Evolutionary conservation across 129 eudicot species (phyloP), one percentile per base, ranked within the genome.

Genomic region (Artemisia argyi): DNA sequence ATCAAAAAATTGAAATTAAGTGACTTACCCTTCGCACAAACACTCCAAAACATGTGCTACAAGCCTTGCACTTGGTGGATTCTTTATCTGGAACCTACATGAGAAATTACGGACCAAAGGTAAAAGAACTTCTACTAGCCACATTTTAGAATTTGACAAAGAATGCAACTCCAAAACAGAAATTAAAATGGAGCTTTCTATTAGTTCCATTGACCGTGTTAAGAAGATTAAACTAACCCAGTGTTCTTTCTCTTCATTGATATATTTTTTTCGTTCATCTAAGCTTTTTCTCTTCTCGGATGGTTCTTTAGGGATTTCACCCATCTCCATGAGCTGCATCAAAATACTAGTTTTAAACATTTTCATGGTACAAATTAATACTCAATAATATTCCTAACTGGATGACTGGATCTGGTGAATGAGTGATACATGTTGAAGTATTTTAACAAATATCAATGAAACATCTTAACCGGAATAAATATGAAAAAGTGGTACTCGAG

Each of bases 51-150:
- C 75, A 85, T 63, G 84, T 46, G 52, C 66, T 69, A 74, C 97
- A 91, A 71, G 88, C 70, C 19, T 87, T 82, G 76, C 97, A 91
- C 63, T 84, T 86, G 47, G 76, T 76, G 39, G 81, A 84, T 73
- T 88, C 96, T 82, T 91, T 96, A 84, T 91, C 97, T 58, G 97
- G 96, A 66, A 91, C 96, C 97, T 91, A 78, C 54, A 79, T 28
- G 6, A 63, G 59, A 66, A 50, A 68, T 49, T 10, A 11, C 17
- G 35, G 48, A 69, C 52, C 48, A 26, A 75, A 20, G 16, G 26
- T 16, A 55, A 42, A 62, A 48, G 32, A 53, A 53, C 63, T 67
- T 44, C 28, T 61, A 68, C 39, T 24, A 6, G 61, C 48, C 28
- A 62, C 67, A 60, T 60, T 7, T 20, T 6, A 16, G 9, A 13